These are phyloP conservation scores for Jatropha curcas DNA, from an alignment of 345 rosid species.

Conservation along the genomic window DNA sequence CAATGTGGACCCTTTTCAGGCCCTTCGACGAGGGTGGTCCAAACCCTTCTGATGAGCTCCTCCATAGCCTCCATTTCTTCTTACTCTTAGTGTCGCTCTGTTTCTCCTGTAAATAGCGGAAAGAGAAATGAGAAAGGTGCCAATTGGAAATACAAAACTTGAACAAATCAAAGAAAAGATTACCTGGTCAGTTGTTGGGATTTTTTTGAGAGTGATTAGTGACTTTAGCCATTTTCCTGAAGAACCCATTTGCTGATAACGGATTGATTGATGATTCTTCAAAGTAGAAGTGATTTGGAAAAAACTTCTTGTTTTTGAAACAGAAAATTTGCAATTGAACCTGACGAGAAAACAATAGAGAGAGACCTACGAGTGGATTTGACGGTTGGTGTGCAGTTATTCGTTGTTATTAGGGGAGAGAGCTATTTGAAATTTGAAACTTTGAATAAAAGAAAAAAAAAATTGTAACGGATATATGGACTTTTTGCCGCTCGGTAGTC, in stretches of 20 bases:
- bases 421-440: constrained; percentile 53
- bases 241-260: constrained; percentile 50
- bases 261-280: background rate
- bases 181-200: constrained; percentile 47
- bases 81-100: constrained; percentile 43
- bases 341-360: background rate
- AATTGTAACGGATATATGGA: constrained; percentile 34
- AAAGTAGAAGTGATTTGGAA: background rate
- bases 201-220: constrained; percentile 48
- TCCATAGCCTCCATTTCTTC: constrained; percentile 93
- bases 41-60: constrained; percentile 75
- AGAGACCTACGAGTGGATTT: background rate
- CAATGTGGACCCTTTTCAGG: constrained; percentile 40
- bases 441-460: constrained; percentile 19
- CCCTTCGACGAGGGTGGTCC: constrained; percentile 44
- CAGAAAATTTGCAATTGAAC: background rate
- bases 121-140: constrained; percentile 3
- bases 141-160: background rate
- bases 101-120: constrained; percentile 38
- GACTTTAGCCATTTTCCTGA: constrained; percentile 79
- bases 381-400: background rate
- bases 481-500: constrained; percentile 15
- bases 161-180: background rate
- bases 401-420: constrained; percentile 2
- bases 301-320: background rate